Base-by-base conservation (phyloP, 1,139 yeast genomes). In the Candida sanyaensis region DNA sequence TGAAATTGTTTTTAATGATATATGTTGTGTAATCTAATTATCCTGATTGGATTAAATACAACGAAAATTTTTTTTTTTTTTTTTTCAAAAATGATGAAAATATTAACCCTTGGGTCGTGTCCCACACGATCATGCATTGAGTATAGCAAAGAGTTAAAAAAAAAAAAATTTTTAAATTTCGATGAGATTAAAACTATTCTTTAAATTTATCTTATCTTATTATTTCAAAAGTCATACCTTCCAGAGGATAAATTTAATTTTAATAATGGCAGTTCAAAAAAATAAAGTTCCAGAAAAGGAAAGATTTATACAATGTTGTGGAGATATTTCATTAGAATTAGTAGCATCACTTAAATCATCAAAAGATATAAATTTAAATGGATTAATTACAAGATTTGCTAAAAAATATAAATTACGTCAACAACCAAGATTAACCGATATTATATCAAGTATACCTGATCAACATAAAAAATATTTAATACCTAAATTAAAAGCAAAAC, bases 401-500 rank as follows among this genome's bases (percentile, higher is more conserved):
- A 92, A 92, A 65, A 90, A 91, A 69, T 90, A 93, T 74, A 90
- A 88, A 69, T 77, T 93, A 52, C 88, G 89, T 58, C 88, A 87
- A 59, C 99, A 92, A 65, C 99, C 99, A 17, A 76, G 99, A 57
- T 76, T 93, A 47, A 93, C 98, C 0, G 99, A 93, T 68, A 91
- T 93, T 60, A 93, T 93, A 41, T 83, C 92, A 29, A 88, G 98
- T 1, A 93, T 93, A 52, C 99, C 99, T 2, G 98, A 93, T 63
- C 97, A 92, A 62, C 86, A 93, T 67, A 91, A 90, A 66, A 90
- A 90, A 63, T 91, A 92, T 63, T 73, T 93, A 50, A 75, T 95
- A 43, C 99, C 99, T 3, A 92, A 92, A 68, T 77, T 93, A 44
- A 90, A 93, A 71, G 99, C 99, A 28, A 93, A 93, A 66, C 99